A percentile compares a stretch with the other conserved stretches of the same genome.
Evolutionary conservation across 2,329 filamentous ascomycete species (phyloP).

Genomic region (Aspergillus fijiensis): DNA sequence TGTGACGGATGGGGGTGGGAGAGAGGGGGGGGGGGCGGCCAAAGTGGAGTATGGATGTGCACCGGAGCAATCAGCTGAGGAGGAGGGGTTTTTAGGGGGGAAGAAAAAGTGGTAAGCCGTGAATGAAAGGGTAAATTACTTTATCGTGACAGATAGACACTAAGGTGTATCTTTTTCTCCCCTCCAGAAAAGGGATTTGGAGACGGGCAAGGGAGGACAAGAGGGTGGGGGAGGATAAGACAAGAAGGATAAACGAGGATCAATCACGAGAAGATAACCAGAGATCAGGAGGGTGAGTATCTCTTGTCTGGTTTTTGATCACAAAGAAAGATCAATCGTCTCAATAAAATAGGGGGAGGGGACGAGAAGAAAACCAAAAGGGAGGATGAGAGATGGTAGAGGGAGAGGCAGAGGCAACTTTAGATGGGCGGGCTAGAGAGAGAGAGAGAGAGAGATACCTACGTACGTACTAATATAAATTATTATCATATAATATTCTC

Average conservation of each 20-base stretch:
- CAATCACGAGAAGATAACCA: neutral
- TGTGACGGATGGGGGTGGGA: slow-evolving; percentile 12
- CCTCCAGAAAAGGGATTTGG: neutral
- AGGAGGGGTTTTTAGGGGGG: slow-evolving; percentile 15
- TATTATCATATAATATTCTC: slow-evolving; percentile 19
- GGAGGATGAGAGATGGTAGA: slow-evolving; percentile 2
- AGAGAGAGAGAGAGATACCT: too few relatives aligned
- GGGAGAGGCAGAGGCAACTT: slow-evolving; percentile 1
- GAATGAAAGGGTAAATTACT: slow-evolving; percentile 10
- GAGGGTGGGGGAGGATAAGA: neutral
- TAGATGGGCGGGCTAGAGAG: slow-evolving; percentile 7
- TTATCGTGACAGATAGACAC: slow-evolving; percentile 1
- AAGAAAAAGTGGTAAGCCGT: slow-evolving; percentile 15
- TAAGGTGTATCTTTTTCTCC: neutral
- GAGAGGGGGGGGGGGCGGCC: slow-evolving; percentile 6
- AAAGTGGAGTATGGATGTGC: slow-evolving; percentile 22
- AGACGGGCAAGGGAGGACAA: neutral
- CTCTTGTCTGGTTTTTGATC: neutral
- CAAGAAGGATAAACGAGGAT: neutral
- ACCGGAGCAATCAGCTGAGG: slow-evolving; percentile 29
- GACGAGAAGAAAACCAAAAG: neutral
- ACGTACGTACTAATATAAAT: slow-evolving; percentile 11
- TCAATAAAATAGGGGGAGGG: neutral
- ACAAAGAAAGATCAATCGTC: neutral
- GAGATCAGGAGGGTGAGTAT: neutral